phyloP scores from a whole-genome alignment of 805 yeast species.

The Saturnispora quitensis region DNA sequence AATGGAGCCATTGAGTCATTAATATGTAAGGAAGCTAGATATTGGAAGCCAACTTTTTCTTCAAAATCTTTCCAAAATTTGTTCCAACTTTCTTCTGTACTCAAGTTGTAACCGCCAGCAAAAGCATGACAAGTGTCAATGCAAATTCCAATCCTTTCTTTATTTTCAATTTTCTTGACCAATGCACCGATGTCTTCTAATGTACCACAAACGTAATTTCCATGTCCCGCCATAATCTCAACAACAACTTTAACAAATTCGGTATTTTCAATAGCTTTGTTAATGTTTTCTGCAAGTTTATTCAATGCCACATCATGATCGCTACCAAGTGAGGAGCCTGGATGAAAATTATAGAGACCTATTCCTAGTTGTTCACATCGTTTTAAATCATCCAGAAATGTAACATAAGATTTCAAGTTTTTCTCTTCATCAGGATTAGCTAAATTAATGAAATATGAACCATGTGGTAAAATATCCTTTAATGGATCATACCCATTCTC shows the following conservation, averaged over 20 bases:
- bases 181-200: slow-evolving; percentile 69
- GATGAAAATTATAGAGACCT: slow-evolving; percentile 87
- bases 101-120: slow-evolving; percentile 91
- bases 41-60: slow-evolving; percentile 59
- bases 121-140: slow-evolving; percentile 93
- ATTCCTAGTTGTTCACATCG: slow-evolving; percentile 81
- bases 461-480: slow-evolving; percentile 86
- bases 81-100: slow-evolving; percentile 46
- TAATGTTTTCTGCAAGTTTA: slow-evolving; percentile 70
- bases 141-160: slow-evolving; percentile 87
- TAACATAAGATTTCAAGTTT: slow-evolving; percentile 62
- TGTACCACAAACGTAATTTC: slow-evolving; percentile 76
- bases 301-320: slow-evolving; percentile 57
- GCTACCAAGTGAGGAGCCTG: slow-evolving; percentile 74
- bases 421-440: slow-evolving; percentile 85
- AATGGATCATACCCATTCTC: slow-evolving; percentile 59
- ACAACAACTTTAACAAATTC: slow-evolving; percentile 75
- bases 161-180: slow-evolving; percentile 70
- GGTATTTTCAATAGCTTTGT: slow-evolving; percentile 68
- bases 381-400: slow-evolving; percentile 76
- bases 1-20: slow-evolving; percentile 94
- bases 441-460: slow-evolving; percentile 84
- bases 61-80: slow-evolving; percentile 76
- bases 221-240: slow-evolving; percentile 98
- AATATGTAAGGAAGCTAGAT: slow-evolving; percentile 72